Evolutionary conservation across 176 grass and related monocot genomes (phyloP), one percentile per base, ranked within the genome.

Genomic region (Alloteropsis semialata): DNA sequence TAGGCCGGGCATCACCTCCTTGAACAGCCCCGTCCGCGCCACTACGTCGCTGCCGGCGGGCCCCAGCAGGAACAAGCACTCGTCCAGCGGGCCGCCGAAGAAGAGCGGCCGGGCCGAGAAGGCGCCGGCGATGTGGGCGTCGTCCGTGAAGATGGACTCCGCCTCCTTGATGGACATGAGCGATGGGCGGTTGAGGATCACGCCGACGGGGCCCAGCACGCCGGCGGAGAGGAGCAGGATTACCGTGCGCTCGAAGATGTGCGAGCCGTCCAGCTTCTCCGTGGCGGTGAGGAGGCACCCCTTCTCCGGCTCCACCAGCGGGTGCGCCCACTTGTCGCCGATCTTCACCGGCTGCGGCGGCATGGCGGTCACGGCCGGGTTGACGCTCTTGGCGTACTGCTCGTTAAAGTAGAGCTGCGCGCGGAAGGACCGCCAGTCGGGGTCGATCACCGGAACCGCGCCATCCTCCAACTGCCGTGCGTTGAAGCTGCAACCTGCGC

Each of bases 111-210:
- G 92, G 7, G 82, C 86, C 0, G 95, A 69, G 90, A 98, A 98
- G 0, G 86, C 85, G 54, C 74, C 58, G 13, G 86, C 76, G 19
- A 85, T 76, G 84, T 93, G 90, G 8, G 85, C 61, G 77, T 51
- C 32, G 44, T 87, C 80, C 4, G 77, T 82, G 42, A 89, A 89
- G 32, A 91, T 45, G 72, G 92, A 88, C 64, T 80, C 84, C 19
- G 95, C 72, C 80, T 98, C 95, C 85, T 98, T 98, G 65, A 98
- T 98, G 30, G 95, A 98, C 95, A 98, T 98, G 42, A 98, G 87
- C 21, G 95, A 98, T 0, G 90, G 92, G 8, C 95, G 90, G 86
- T 98, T 98, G 12, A 98, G 90, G 74, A 98, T 98, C n/a, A 98
- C 74, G n/a, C 95, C 95, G 1, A 88, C 75, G 73, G 90, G 90